Conservation (phyloP, 2,329 filamentous ascomycete genomes). For the Capronia coronata region DNA sequence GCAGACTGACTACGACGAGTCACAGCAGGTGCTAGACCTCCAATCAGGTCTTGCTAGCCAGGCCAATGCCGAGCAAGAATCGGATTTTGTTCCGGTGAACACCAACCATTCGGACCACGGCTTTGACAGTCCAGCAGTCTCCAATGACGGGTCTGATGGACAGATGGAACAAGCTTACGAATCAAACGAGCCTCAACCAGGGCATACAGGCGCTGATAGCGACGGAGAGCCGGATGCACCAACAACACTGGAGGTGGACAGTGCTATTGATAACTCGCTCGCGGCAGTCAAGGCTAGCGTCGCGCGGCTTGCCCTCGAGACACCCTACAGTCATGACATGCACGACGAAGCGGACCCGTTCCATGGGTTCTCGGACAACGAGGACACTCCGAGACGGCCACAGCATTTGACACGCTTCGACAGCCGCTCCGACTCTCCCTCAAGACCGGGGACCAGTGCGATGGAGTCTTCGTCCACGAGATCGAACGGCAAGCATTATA, state of each 20-base stretch:
- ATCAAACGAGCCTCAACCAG: too few species aligned
- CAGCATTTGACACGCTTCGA: neutral
- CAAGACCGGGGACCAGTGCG: slow-evolving; percentile 9
- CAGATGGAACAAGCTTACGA: neutral
- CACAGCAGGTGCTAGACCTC: neutral
- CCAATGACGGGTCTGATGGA: neutral
- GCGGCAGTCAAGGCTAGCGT: neutral
- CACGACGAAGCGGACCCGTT: neutral
- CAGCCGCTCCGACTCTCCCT: slow-evolving; percentile 6
- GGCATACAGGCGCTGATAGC: neutral
- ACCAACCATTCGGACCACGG: neutral
- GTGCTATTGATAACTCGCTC: slow-evolving; percentile 2
- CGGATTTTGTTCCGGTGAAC: neutral
- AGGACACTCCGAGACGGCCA: slow-evolving; percentile 7
- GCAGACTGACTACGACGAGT: neutral
- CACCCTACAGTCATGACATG: slow-evolving; percentile 2
- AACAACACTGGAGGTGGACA: neutral
- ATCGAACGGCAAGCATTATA: slow-evolving; percentile 13
- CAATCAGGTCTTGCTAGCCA: neutral
- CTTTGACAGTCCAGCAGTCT: neutral
- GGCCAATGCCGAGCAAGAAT: neutral
- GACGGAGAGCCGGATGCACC: slow-evolving; percentile 6
- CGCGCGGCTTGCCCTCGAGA: neutral
- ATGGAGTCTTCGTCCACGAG: slow-evolving; percentile 8
- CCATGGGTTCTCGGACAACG: slow-evolving; percentile 12